A percentile compares a stretch with the other conserved stretches of the same genome.
These are phyloP conservation scores for Tetrapisispora nanseiensis DNA, from an alignment of 805 yeast species.

Conservation along the genomic window DNA sequence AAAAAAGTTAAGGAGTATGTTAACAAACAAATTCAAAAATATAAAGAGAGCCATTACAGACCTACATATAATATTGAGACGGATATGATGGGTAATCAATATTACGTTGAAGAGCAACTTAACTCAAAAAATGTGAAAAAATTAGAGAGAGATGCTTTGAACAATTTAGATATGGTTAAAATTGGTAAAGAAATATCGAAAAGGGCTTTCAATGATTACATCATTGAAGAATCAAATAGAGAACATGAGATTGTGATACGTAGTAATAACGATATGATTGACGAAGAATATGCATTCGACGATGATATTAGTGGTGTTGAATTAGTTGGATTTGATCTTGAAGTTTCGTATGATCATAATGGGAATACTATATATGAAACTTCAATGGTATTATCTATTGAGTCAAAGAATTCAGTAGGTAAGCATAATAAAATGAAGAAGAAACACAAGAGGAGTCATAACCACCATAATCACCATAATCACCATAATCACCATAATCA, in stretches of 20 bases:
- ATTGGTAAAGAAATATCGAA: conserved; percentile 18
- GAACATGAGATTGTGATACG: conserved; percentile 4
- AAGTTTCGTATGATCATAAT: neutral
- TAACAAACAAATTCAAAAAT: conserved; percentile 7
- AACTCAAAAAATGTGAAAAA: conserved; percentile 11
- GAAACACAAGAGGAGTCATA: neutral
- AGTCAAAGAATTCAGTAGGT: too few relatives aligned
- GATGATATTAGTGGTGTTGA: neutral
- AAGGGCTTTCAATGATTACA: conserved; percentile 21
- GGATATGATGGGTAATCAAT: conserved; percentile 25
- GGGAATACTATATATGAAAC: neutral
- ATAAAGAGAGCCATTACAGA: conserved; percentile 13
- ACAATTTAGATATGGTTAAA: conserved; percentile 13
- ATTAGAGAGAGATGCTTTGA: conserved; percentile 12
- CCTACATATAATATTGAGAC: conserved; percentile 19
- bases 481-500: neutral
- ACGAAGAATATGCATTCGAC: conserved; percentile 1
- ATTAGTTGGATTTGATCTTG: neutral
- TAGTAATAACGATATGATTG: neutral
- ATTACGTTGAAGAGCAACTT: conserved; percentile 21
- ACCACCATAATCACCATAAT: neutral
- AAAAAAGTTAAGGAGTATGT: conserved; percentile 15
- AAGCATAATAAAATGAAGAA: neutral
- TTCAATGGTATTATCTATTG: neutral
- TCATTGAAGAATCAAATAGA: conserved; percentile 22